Conservation (phyloP, 1,284 basidiomycete genomes). For the Ceratobasidium sp. region DNA sequence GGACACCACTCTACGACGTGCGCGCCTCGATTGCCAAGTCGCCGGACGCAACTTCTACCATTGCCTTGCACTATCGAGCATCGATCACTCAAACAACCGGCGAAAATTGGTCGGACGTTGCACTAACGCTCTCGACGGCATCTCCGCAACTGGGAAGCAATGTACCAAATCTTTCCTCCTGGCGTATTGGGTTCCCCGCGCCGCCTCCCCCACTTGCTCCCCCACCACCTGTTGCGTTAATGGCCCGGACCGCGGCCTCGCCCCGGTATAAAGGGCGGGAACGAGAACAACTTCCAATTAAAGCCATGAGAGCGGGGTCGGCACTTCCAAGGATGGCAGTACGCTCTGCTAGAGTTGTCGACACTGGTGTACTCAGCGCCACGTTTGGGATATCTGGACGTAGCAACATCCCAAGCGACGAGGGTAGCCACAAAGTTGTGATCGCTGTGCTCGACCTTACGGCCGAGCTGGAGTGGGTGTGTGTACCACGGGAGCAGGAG, state of each 20-base stretch:
- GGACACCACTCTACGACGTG: slow-evolving; percentile 53
- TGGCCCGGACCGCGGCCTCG: no score
- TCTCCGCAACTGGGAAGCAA: slow-evolving; percentile 49
- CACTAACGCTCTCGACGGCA: no score
- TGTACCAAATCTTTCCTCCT: slow-evolving; percentile 48
- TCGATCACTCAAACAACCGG: slow-evolving; percentile 52
- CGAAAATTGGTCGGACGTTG: slow-evolving; percentile 52
- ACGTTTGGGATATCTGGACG: slow-evolving; percentile 50
- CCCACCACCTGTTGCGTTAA: background rate
- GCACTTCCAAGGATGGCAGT: background rate
- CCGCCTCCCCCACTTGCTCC: background rate
- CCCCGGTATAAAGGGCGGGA: no score
- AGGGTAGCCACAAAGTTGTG: slow-evolving; percentile 50
- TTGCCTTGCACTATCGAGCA: slow-evolving; percentile 52
- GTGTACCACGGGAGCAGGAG: slow-evolving; percentile 48
- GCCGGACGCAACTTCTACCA: slow-evolving; percentile 50
- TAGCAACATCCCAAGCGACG: slow-evolving; percentile 49
- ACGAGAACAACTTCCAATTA: no score
- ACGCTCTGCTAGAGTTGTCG: slow-evolving; percentile 16
- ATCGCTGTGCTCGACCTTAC: slow-evolving; percentile 50
- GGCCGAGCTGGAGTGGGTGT: slow-evolving; percentile 50
- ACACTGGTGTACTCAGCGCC: slow-evolving; percentile 48
- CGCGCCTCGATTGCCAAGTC: slow-evolving; percentile 50
- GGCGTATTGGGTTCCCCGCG: slow-evolving; percentile 20
- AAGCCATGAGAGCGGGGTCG: no score